phyloP scores from a whole-genome alignment of 169 alveolate genomes.

The Plasmodium vinckei region DNA sequence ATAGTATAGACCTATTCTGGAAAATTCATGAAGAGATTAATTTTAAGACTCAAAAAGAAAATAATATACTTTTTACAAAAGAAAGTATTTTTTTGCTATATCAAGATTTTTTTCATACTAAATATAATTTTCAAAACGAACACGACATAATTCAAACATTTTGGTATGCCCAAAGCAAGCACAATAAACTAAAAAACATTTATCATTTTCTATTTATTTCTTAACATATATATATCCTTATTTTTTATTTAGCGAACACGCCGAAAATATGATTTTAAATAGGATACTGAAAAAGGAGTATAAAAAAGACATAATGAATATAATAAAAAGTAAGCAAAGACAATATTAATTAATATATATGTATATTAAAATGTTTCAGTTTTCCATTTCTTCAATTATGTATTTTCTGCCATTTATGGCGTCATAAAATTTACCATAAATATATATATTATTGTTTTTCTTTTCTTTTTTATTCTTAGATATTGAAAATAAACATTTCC shows the following conservation, averaged over 20 bases:
- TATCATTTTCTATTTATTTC: not conserved
- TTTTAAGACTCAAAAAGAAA: slow-evolving; percentile 63
- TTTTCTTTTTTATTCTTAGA: slow-evolving; percentile 9
- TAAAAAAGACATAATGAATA: slow-evolving; percentile 47
- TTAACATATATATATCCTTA: not conserved
- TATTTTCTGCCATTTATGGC: not conserved
- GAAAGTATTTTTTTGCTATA: slow-evolving; percentile 68
- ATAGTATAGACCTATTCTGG: slow-evolving; percentile 54
- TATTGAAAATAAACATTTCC: slow-evolving; percentile 30
- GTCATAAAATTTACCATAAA: not conserved
- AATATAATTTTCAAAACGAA: slow-evolving; percentile 54
- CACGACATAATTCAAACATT: slow-evolving; percentile 51
- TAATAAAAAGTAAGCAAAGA: slow-evolving; percentile 27
- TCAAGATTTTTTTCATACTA: slow-evolving; percentile 50
- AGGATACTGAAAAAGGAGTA: slow-evolving; percentile 63
- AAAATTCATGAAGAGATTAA: slow-evolving; percentile 69
- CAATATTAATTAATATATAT: not conserved
- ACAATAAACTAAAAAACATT: not conserved
- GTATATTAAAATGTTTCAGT: not conserved
- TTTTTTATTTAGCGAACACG: slow-evolving; percentile 31
- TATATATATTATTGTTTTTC: not conserved
- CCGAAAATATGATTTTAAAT: slow-evolving; percentile 50
- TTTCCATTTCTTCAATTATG: not conserved
- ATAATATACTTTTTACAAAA: slow-evolving; percentile 44
- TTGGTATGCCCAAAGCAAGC: slow-evolving; percentile 23